Evolutionary conservation across 2,329 filamentous ascomycete species (phyloP), one percentile per base, ranked within the genome.

Genomic region (Aspergillus vadensis): DNA sequence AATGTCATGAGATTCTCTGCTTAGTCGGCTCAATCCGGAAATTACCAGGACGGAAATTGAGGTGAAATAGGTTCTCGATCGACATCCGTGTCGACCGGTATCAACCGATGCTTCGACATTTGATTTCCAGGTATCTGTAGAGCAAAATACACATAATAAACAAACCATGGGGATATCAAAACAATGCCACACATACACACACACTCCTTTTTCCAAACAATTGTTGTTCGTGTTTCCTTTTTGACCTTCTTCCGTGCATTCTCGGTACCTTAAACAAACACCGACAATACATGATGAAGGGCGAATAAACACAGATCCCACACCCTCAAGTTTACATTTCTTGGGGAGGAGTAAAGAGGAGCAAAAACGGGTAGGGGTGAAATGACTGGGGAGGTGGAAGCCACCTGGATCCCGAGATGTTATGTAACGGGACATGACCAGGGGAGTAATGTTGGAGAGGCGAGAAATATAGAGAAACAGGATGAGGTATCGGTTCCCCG

Each of bases 101-200:
- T 17, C 47, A 39, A 21, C 41, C 36, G 39, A 43, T 47, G 19
- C 51, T 36, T 27, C 30, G 27, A 19, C 52, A 47, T 55, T 21
- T 47, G 39, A 55, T 36, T 44, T 55, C 53, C 53, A 32, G 27
- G 25, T 55, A 27, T 25, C 32, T 47, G 38, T 19, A 36, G 25
- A 21, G 36, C 47, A 50, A 49, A 43, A 57, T 48, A 19, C 57
- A 60, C 30, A 55, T 62, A 50, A 62, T 57, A 59, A 59, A 57
- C 36, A 62, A 43, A 53, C 55, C 43, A 57, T 50, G 54, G 39
- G 60, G 60, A 60, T 60, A 62, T 62, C 57, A 62, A 57, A 17
- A 54, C 30, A 41, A 48, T 36, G 32, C 32, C 32, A 60, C 48
- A 60, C 60, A 36, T 57, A 56, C 25, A 52, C 52, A 57, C 43